Base-by-base conservation (phyloP, 2,329 filamentous ascomycete species). In the Cytospora schulzeri region DNA sequence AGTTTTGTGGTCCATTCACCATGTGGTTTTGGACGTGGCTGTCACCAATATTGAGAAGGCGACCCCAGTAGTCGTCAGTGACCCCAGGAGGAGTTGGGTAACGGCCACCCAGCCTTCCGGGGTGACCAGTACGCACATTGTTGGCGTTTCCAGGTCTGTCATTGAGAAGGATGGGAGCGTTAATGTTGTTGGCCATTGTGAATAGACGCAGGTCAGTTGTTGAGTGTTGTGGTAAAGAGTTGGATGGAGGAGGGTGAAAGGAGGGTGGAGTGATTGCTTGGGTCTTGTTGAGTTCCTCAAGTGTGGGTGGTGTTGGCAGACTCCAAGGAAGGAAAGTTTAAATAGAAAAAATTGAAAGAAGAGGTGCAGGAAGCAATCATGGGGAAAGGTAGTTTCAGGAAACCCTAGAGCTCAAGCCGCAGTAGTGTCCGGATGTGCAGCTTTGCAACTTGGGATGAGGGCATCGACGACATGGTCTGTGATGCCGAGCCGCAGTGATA, bases 1-100 rank as follows among this genome's bases (percentile, higher is more conserved):
- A 22, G 1, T 1, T 22, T n/a, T 24, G 17, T 11, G 17, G 1
- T 7, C 17, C 17, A 6, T 8, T 1, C 15, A 5, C 1, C 2
- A n/a, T 4, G 17, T 9, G 5, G n/a, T 19, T n/a, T 3, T 14
- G 11, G n/a, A 48, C 45, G 2, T 48, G 7, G n/a, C n/a, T 48
- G 11, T 48, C 22, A 4, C n/a, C 45, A 14, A 14, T 9, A 9
- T 24, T 24, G 8, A 22, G n/a, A 24, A 48, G n/a, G 4, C 45
- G n/a, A 1, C 8, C 12, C 45, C 45, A 48, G 1, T 24, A 48
- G 3, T 24, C 11, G n/a, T 48, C 45, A 19, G 45, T 8, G 9
- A 48, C 45, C 12, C 45, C 45, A 24, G 45, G 45, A 24, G 45
- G 45, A 15, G 45, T 14, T 4, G 45, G n/a, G 45, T 12, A 48